Base-by-base conservation (phyloP, 345 rosid species). In the Geranium brycei region DNA sequence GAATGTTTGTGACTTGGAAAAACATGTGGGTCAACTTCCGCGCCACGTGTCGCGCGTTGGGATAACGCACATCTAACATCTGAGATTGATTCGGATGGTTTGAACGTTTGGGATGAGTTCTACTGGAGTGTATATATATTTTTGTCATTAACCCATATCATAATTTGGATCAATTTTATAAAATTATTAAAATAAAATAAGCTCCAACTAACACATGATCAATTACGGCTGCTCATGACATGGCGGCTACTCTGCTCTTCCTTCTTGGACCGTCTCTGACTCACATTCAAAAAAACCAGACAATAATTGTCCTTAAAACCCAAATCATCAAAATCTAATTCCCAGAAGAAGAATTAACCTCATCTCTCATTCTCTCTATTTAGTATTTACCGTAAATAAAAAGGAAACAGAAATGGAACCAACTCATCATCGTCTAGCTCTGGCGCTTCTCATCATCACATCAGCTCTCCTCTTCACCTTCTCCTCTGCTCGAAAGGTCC, bases 401-500 rank as follows among this genome's bases (percentile, higher is more conserved):
- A 5, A 38, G 11, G 11, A 38, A 11, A 47, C 53, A 47, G 13
- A 8, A 47, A 47, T 47, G 53, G 15, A 47, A 47, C 13, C 53
- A 47, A 47, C 53, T 47, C 53, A 47, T 47, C 53, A 11, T 47
- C 15, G 7, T 47, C 14, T 10, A 38, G 47, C 15, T 66, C 63
- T 71, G 31, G 62, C 17, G 28, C 51, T 64, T 64, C 38, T 68
- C 19, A 31, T 68, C 19, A 31, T 81, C 66, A 69, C 79, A 51
- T 15, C 81, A 31, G 67, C 76, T 68, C 64, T 78, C 65, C 69
- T 91, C 66, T 62, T 80, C 66, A 40, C 47, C 62, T 65, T 67
- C 65, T 79, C 85, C 40, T 71, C 71, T 79, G 87, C 92, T 67
- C 84, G 78, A 66, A 78, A 79, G 95, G 95, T 87, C 64, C 57